Percentiles rank a stretch among this genome's conserved stretches.
These are phyloP conservation scores for Colletotrichum nymphaeae DNA, from an alignment of 2,329 filamentous ascomycete species.

Conservation along the genomic window DNA sequence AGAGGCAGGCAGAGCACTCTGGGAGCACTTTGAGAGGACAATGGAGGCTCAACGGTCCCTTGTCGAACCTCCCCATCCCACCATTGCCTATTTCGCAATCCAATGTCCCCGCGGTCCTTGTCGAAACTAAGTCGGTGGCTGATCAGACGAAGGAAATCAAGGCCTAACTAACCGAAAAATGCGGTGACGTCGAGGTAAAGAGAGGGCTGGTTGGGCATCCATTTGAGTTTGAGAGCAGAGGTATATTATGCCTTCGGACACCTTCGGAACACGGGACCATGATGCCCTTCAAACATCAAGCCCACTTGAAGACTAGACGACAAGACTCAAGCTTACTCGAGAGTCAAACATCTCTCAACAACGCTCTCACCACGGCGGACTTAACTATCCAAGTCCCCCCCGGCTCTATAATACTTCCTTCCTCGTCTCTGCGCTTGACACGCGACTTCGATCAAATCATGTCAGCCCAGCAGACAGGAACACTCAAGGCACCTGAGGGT, in stretches of 20 bases:
- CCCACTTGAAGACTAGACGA: conserved; percentile 16
- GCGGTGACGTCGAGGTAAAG: conserved; percentile 29
- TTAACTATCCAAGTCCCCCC: conserved; percentile 4
- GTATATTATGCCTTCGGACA: conserved; percentile 28
- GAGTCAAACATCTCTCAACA: neutral
- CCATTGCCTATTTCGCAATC: neutral
- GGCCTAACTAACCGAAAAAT: conserved; percentile 18
- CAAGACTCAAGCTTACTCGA: neutral
- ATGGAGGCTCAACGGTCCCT: conserved; percentile 26
- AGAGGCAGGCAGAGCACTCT: neutral
- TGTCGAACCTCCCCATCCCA: conserved; percentile 11
- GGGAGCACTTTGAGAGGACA: too few species aligned
- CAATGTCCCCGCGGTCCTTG: conserved; percentile 15
- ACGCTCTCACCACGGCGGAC: conserved; percentile 9
- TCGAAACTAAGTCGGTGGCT: conserved; percentile 33
- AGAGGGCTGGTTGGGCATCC: conserved; percentile 19
- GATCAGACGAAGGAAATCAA: conserved; percentile 32
- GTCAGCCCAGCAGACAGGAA: conserved; percentile 31
- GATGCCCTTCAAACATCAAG: neutral
- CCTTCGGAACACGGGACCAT: neutral
- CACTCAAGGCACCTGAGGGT: conserved; percentile 27
- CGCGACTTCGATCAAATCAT: conserved; percentile 27
- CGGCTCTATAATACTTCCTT: conserved; percentile 17
- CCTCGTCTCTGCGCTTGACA: conserved; percentile 10
- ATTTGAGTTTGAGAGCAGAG: conserved; percentile 15